Evolutionary conservation across 495 filamentous ascomycete species (phyloP).

Genomic region (Penicillium cinerascens): DNA sequence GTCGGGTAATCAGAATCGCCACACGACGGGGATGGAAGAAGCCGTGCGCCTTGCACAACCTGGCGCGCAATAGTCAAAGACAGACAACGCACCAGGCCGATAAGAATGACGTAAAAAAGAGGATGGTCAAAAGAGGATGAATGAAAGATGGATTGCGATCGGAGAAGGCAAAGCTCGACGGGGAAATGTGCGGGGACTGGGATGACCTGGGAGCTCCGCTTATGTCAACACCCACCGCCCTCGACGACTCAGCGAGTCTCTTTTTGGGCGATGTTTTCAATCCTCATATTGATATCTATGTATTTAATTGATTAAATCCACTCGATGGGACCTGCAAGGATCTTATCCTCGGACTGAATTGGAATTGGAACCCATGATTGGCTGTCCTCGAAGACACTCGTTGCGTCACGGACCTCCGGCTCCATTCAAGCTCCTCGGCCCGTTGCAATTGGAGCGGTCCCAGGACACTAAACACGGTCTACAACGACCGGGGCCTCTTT

Average conservation of each 20-base stretch:
- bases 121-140: background rate
- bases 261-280: too few species aligned
- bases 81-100: constrained; percentile 7
- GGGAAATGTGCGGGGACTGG: constrained; percentile 17
- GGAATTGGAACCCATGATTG: constrained; percentile 2
- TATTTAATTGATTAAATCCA: background rate
- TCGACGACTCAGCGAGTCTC: background rate
- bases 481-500: background rate
- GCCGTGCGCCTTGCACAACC: constrained; percentile 18
- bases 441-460: background rate
- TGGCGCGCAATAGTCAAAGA: constrained; percentile 8
- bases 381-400: background rate
- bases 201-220: constrained; percentile 12
- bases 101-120: background rate
- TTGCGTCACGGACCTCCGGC: constrained; percentile 6
- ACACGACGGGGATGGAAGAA: constrained; percentile 4
- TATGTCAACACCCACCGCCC: constrained; percentile 14
- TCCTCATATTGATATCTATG: background rate
- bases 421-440: constrained; percentile 8
- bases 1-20: constrained; percentile 13
- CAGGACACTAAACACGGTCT: background rate
- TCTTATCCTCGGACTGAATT: background rate
- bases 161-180: constrained; percentile 6
- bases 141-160: background rate
- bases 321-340: background rate